Base-by-base conservation (phyloP, 441 rosid species). In the Erodium texanum region DNA sequence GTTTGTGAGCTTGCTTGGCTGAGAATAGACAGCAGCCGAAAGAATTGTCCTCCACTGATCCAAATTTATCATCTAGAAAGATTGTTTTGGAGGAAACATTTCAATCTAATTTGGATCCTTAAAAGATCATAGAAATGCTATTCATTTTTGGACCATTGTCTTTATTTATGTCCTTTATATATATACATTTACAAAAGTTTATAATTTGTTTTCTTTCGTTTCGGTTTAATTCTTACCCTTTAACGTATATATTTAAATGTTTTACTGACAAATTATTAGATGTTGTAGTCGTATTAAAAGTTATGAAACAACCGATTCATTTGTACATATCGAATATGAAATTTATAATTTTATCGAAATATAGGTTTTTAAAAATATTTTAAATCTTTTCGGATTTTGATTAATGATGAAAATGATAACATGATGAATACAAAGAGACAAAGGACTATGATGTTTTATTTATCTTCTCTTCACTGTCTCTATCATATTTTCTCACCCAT, bases 401-500 rank as follows among this genome's bases (percentile, higher is more conserved):
- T 16, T 50, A 70, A 71, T 74, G 80, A 71, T 54, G 65, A 58
- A 68, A 78, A 48, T 68, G 75, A 71, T 15, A 56, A 62, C 77
- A 71, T 70, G 68, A 78, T 74, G 79, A 77, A 69, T 72, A 71
- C 82, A 66, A 74, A 67, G 70, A 66, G 83, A 75, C 85, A 78
- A 76, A 77, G 62, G 66, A 75, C 68, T 74, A n/a, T 50, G 58
- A 48, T 72, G 77, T 34, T 77, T 82, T n/a, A n/a, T n/a, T n/a
- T n/a, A 66, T 54, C 52, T 50, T 75, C 34, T 19, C 70, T 18
- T 45, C 38, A 0, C 36, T 32, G n/a, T n/a, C 38, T 74, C 71
- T 64, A 5, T 50, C 56, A 18, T 15, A 48, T 6, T 38, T 48
- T 48, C 16, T 48, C 18, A 15, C 58, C 58, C 58, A 50, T 50